Conservation (phyloP, 2,329 filamentous ascomycete species). For the Aspergillus puulaauensis region DNA sequence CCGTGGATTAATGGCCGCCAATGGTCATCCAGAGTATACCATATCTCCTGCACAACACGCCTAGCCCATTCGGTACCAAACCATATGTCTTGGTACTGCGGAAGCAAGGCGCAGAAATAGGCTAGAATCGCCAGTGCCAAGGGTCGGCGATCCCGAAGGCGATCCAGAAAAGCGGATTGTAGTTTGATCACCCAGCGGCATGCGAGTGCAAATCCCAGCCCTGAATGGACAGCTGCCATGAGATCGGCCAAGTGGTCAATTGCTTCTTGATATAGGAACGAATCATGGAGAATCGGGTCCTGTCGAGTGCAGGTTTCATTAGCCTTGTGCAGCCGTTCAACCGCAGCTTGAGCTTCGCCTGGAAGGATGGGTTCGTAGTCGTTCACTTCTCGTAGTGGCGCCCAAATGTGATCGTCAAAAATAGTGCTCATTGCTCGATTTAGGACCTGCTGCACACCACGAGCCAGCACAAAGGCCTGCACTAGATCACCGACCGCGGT, state of each 20-base stretch:
- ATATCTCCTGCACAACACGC: constrained; percentile 64
- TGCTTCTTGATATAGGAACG: constrained; percentile 20
- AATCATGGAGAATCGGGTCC: constrained; percentile 24
- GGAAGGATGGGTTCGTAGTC: constrained; percentile 22
- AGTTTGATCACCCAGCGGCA: constrained; percentile 40
- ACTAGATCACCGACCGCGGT: constrained; percentile 33
- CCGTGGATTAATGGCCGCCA: constrained; percentile 31
- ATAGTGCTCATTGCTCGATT: constrained; percentile 19
- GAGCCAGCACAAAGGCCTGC: constrained; percentile 33
- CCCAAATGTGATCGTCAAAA: constrained; percentile 28
- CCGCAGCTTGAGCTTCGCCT: constrained; percentile 17
- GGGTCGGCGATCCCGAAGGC: constrained; percentile 37
- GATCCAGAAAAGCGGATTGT: constrained; percentile 33
- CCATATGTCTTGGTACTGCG: constrained; percentile 60
- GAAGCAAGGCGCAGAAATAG: constrained; percentile 61
- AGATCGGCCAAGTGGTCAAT: constrained; percentile 30
- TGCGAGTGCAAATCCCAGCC: constrained; percentile 52
- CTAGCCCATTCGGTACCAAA: constrained; percentile 67
- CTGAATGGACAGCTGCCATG: constrained; percentile 24
- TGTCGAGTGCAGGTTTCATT: constrained; percentile 24
- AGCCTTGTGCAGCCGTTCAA: constrained; percentile 26
- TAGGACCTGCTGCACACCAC: constrained; percentile 37
- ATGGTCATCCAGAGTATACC: constrained; percentile 29
- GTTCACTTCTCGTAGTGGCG: constrained; percentile 27
- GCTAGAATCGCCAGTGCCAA: constrained; percentile 58